Evolutionary conservation across 139 green algal genomes (phyloP).

Genomic region (Nannochloris sp.): DNA sequence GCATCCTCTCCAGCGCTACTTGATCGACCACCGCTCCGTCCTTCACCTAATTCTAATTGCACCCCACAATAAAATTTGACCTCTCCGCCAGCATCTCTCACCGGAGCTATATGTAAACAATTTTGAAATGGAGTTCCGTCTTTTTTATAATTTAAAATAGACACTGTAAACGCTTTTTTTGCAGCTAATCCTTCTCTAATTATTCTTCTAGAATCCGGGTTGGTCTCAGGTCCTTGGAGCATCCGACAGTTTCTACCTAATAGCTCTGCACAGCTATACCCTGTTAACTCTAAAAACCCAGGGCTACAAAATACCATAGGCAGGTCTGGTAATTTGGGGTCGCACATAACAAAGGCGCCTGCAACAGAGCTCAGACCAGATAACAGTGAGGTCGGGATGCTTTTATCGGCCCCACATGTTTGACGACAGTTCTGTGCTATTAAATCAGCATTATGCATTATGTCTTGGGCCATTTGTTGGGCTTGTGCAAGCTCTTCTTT

Average conservation of each 20-base stretch:
- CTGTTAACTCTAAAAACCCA: conserved; percentile 46
- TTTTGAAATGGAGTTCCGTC: conserved; percentile 47
- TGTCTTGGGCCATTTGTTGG: conserved; percentile 2
- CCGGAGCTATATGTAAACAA: conserved; percentile 46
- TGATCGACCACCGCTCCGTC: no score
- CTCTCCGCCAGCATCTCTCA: conserved; percentile 31
- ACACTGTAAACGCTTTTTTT: conserved; percentile 25
- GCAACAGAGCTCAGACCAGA: conserved; percentile 33
- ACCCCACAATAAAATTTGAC: conserved; percentile 57
- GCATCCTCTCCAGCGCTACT: no score
- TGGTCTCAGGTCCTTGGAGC: conserved; percentile 34
- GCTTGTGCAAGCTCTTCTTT: not conserved
- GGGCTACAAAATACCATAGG: conserved; percentile 56
- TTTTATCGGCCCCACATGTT: not conserved
- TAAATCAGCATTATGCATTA: conserved; percentile 1
- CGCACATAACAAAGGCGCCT: conserved; percentile 52
- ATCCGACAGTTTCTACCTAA: conserved; percentile 15
- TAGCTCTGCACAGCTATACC: conserved; percentile 7
- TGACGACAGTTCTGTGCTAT: not conserved
- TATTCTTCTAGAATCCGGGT: conserved; percentile 15
- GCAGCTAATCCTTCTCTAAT: conserved; percentile 33
- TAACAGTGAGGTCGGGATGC: conserved; percentile 40
- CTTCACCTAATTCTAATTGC: no score
- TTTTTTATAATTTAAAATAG: conserved; percentile 49
- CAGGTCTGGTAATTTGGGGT: conserved; percentile 45